Conservation (phyloP, 1,284 basidiomycete species). For the Cerioporus squamosus region DNA sequence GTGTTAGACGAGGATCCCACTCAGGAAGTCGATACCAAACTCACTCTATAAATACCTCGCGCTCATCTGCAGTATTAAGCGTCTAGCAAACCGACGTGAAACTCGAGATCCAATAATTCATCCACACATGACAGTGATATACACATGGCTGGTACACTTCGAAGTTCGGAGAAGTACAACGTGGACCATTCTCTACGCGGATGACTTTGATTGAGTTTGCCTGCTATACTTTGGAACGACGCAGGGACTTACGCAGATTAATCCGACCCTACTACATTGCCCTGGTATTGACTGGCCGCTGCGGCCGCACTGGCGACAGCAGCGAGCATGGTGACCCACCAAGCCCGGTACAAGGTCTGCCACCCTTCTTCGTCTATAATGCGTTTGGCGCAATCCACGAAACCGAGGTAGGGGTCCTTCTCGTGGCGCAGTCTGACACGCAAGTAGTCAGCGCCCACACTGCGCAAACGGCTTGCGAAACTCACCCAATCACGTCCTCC, state of each 20-base stretch:
- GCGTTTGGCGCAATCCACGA: constrained; percentile 78
- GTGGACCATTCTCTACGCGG: neutral
- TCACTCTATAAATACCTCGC: too few species aligned
- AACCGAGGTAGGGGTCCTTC: constrained; percentile 83
- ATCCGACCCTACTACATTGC: neutral
- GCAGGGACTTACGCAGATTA: neutral
- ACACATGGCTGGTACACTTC: neutral
- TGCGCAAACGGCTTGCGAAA: neutral
- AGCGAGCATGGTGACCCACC: constrained; percentile 84
- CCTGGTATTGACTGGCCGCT: constrained; percentile 14
- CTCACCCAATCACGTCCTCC: constrained; percentile 88
- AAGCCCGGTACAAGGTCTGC: constrained; percentile 79
- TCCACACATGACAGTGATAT: neutral
- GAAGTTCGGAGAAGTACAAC: neutral
- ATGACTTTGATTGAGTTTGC: neutral
- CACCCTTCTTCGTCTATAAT: constrained; percentile 87
- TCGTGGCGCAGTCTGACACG: constrained; percentile 72
- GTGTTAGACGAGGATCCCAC: too few species aligned
- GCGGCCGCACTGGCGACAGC: constrained; percentile 61
- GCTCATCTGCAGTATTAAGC: too few species aligned
- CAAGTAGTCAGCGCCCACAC: neutral
- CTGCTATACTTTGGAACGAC: too few species aligned
- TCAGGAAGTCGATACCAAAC: too few species aligned
- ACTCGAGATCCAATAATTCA: too few species aligned
- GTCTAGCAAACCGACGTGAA: too few species aligned